Evolutionary conservation across 2,329 filamentous ascomycete genomes (phyloP).

Genomic region (Fusarium neocosmosporiellum): DNA sequence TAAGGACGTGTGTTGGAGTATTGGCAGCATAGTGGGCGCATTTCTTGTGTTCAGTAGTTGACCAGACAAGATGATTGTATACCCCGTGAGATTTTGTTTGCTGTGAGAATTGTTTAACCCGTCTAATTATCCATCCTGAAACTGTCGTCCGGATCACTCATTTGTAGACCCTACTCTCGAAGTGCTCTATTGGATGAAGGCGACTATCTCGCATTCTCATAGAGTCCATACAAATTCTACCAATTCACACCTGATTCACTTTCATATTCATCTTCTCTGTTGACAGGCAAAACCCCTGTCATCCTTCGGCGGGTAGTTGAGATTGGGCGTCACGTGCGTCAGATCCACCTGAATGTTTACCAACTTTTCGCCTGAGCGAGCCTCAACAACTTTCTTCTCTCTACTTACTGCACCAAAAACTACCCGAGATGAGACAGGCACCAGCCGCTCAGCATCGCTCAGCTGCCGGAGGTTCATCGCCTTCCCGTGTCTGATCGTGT

Average conservation of each 20-base stretch:
- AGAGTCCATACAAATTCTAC: not conserved
- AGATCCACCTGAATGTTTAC: slow-evolving; percentile 16
- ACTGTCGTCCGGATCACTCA: not conserved
- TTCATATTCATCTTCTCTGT: too few relatives aligned
- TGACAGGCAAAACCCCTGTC: not conserved
- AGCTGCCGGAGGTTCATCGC: not conserved
- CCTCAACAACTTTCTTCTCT: not conserved
- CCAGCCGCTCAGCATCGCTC: not conserved
- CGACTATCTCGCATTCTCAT: not conserved
- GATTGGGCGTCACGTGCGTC: slow-evolving; percentile 19
- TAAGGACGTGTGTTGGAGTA: slow-evolving; percentile 40
- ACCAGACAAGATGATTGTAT: slow-evolving; percentile 37
- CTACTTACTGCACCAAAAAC: not conserved
- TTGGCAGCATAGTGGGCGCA: slow-evolving; percentile 27
- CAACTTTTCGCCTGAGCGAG: slow-evolving; percentile 14
- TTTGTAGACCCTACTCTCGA: not conserved
- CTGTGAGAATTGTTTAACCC: not conserved
- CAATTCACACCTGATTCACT: too few relatives aligned
- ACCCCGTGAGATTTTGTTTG: slow-evolving; percentile 27
- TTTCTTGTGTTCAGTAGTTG: slow-evolving; percentile 33
- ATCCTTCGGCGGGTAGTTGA: not conserved
- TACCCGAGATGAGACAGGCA: not conserved
- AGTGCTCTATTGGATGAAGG: not conserved
- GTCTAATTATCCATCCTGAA: not conserved
- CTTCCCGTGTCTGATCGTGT: not conserved